Conservation (phyloP, 2,329 filamentous ascomycete species). For the Phialophora expanda region DNA sequence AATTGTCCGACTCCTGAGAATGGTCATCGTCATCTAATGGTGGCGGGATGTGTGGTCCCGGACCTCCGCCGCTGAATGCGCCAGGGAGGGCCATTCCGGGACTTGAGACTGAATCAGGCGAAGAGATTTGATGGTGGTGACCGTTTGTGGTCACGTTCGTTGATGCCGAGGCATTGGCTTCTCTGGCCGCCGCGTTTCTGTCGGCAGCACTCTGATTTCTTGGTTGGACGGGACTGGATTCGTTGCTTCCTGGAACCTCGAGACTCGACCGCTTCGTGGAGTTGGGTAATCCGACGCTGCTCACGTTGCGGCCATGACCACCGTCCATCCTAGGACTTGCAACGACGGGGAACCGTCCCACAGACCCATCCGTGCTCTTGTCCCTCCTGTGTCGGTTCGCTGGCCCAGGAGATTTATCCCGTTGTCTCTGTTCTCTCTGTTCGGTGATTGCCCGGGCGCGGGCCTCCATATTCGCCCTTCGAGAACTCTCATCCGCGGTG, state of each 20-base stretch:
- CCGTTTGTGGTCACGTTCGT: constrained; percentile 21
- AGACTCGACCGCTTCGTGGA: constrained; percentile 69
- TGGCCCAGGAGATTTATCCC: constrained; percentile 71
- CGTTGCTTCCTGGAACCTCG: constrained; percentile 74
- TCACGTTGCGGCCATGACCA: constrained; percentile 44
- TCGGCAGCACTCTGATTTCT: constrained; percentile 37
- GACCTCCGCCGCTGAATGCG: constrained; percentile 40
- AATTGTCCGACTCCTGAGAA: constrained; percentile 25
- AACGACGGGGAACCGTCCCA: constrained; percentile 71
- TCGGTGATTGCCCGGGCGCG: constrained; percentile 80
- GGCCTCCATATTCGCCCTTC: constrained; percentile 92
- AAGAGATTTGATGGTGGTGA: constrained; percentile 32
- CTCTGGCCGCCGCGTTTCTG: constrained; percentile 35
- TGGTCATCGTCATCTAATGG: constrained; percentile 41
- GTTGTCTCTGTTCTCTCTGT: constrained; percentile 60
- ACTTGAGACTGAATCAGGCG: constrained; percentile 50
- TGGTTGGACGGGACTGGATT: constrained; percentile 50
- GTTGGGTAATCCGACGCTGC: constrained; percentile 52
- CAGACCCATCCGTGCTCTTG: constrained; percentile 66
- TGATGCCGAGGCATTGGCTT: constrained; percentile 17
- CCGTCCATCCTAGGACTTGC: constrained; percentile 73
- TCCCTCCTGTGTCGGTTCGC: constrained; percentile 72
- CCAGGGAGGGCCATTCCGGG: constrained; percentile 23
- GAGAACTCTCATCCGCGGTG: constrained; percentile 89
- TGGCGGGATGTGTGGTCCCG: constrained; percentile 44